These are phyloP conservation scores for Gracilaria gracilis DNA, from an alignment of 23 red algal species.

Conservation along the genomic window DNA sequence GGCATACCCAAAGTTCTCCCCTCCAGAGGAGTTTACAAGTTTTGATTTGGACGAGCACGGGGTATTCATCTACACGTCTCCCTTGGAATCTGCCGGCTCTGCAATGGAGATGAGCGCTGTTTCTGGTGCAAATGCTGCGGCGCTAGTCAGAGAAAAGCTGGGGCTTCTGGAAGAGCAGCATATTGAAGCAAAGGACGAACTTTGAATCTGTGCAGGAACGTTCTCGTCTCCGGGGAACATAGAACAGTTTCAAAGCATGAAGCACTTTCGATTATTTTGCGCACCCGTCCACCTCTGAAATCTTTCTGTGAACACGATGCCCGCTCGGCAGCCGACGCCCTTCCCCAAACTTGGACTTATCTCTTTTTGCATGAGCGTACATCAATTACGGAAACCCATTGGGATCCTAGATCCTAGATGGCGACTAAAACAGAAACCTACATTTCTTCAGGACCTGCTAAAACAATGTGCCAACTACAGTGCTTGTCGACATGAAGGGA, in stretches of 20 bases:
- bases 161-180: neutral
- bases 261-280: neutral
- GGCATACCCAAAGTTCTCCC: slow-evolving; percentile 70
- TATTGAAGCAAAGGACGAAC: slow-evolving; percentile 8
- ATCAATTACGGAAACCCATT: too few species aligned
- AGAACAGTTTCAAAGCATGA: neutral
- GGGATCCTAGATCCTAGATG: too few species aligned
- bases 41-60: slow-evolving; percentile 35
- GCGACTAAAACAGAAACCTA: too few species aligned
- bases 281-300: too few species aligned
- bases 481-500: too few species aligned
- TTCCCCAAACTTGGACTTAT: too few species aligned
- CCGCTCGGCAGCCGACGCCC: too few species aligned
- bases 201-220: neutral
- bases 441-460: too few species aligned
- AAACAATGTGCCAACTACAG: too few species aligned
- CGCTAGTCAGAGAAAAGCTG: slow-evolving; percentile 51
- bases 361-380: too few species aligned
- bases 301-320: too few species aligned
- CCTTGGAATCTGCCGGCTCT: slow-evolving; percentile 70
- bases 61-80: slow-evolving; percentile 51
- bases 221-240: neutral
- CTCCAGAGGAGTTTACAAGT: slow-evolving; percentile 59
- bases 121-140: slow-evolving; percentile 66
- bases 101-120: slow-evolving; percentile 89